phyloP scores from a whole-genome alignment of 306 rosid genomes.

The Luffa aegyptiaca region DNA sequence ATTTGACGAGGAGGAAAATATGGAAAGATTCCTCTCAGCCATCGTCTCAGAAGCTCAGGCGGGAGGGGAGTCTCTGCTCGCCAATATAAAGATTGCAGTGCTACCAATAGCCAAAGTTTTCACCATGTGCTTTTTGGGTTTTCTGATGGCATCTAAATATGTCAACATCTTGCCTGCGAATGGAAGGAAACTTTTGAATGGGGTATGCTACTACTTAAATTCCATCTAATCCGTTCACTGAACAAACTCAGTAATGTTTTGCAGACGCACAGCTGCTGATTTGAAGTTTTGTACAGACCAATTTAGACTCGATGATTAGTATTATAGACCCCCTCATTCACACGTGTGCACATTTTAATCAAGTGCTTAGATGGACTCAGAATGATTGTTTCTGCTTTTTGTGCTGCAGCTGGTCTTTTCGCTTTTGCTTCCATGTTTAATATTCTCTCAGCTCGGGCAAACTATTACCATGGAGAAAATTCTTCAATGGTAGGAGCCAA shows the following conservation, averaged over 20 bases:
- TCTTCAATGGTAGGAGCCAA: conserved; percentile 58
- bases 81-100: conserved; percentile 71
- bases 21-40: conserved; percentile 35
- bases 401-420: conserved; percentile 79
- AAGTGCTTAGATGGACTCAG: background rate
- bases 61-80: conserved; percentile 60
- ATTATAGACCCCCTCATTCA: background rate
- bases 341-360: too few species aligned
- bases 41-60: conserved; percentile 14
- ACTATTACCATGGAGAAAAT: conserved; percentile 70
- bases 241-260: background rate
- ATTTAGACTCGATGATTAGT: background rate
- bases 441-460: conserved; percentile 89
- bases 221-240: background rate
- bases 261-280: background rate
- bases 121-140: conserved; percentile 78
- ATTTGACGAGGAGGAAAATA: conserved; percentile 9
- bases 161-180: conserved; percentile 69
- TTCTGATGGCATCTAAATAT: conserved; percentile 93
- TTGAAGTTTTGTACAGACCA: background rate
- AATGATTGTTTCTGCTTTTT: conserved; percentile 9
- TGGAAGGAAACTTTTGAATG: conserved; percentile 85
- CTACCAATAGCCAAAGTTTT: conserved; percentile 84
- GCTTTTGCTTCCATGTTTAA: conserved; percentile 85
- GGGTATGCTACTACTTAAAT: conserved; percentile 36